Conservation (phyloP, 1,284 basidiomycete species). For the Malassezia furfur region DNA sequence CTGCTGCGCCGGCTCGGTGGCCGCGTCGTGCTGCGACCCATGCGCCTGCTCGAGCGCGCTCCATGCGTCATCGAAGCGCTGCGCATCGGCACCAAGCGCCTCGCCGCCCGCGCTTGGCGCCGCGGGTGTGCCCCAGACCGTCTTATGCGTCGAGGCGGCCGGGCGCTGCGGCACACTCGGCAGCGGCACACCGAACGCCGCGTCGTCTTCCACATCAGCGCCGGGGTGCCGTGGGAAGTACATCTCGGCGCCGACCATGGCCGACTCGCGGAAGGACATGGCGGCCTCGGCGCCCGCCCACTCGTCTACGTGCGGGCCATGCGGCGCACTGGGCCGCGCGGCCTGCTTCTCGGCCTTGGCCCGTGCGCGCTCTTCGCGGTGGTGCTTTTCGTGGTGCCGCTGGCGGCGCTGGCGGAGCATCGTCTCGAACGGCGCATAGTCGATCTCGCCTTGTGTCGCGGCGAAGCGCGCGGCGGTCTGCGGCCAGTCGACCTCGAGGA, state of each 20-base stretch:
- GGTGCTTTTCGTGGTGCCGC: constrained; percentile 29
- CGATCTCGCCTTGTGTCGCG: constrained; percentile 22
- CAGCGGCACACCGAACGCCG: constrained; percentile 19
- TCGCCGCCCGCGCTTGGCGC: neutral
- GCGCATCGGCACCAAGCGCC: constrained; percentile 8
- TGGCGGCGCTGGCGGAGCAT: constrained; percentile 32
- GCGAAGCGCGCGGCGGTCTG: constrained; percentile 18
- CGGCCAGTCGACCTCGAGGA: constrained; percentile 69
- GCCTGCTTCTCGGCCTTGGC: constrained; percentile 28
- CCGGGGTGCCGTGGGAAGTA: constrained; percentile 41
- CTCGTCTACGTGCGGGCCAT: neutral
- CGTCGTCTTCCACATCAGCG: constrained; percentile 9
- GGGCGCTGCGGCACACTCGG: neutral
- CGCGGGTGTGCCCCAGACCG: constrained; percentile 45
- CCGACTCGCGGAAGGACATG: constrained; percentile 38
- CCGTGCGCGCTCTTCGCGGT: constrained; percentile 39
- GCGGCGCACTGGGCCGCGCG: constrained; percentile 18
- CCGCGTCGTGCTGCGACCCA: constrained; percentile 10
- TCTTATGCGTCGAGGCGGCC: constrained; percentile 20
- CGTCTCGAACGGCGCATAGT: constrained; percentile 35
- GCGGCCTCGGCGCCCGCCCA: neutral
- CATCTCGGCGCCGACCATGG: constrained; percentile 40
- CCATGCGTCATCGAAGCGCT: constrained; percentile 43
- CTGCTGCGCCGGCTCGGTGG: constrained; percentile 12
- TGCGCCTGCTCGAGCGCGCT: constrained; percentile 32